These are phyloP conservation scores for Prunus mume DNA, from an alignment of 306 rosid genomes.

Conservation along the genomic window DNA sequence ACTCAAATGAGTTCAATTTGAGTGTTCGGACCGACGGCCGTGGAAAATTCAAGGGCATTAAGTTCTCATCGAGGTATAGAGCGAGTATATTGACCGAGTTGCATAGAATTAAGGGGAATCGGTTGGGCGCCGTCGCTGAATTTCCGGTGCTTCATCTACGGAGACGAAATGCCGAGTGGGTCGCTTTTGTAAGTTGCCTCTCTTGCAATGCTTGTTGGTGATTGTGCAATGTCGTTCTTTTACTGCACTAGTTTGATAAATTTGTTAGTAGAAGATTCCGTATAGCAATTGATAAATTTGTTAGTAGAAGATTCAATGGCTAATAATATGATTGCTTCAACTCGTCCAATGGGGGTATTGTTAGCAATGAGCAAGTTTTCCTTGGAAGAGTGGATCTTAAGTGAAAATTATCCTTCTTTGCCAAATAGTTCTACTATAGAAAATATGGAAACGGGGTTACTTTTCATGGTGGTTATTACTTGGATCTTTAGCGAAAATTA, in stretches of 20 bases:
- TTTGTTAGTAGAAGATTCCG: not conserved
- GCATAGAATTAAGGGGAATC: slow-evolving; percentile 80
- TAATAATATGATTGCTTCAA: not conserved
- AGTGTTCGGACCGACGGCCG: slow-evolving; percentile 91
- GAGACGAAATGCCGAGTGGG: slow-evolving; percentile 80
- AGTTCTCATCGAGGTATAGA: slow-evolving; percentile 79
- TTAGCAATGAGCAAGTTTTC: not conserved
- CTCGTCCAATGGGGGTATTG: not conserved
- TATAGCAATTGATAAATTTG: not conserved
- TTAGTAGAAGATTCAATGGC: not conserved
- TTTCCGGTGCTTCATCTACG: slow-evolving; percentile 90
- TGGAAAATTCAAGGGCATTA: slow-evolving; percentile 78
- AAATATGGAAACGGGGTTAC: not conserved
- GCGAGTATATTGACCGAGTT: slow-evolving; percentile 88
- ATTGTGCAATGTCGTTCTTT: slow-evolving; percentile 7
- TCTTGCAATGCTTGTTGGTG: slow-evolving; percentile 1
- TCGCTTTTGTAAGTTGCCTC: slow-evolving; percentile 66
- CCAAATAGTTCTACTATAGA: not conserved
- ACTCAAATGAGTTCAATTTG: slow-evolving; percentile 71
- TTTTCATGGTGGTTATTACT: not conserved
- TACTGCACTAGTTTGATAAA: not conserved
- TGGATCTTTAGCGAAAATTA: not conserved
- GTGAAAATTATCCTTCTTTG: not conserved
- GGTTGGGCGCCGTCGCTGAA: slow-evolving; percentile 68
- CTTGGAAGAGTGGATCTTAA: not conserved